Base-by-base conservation (phyloP, 805 yeast genomes). In the Monosporozyma aerobia region DNA sequence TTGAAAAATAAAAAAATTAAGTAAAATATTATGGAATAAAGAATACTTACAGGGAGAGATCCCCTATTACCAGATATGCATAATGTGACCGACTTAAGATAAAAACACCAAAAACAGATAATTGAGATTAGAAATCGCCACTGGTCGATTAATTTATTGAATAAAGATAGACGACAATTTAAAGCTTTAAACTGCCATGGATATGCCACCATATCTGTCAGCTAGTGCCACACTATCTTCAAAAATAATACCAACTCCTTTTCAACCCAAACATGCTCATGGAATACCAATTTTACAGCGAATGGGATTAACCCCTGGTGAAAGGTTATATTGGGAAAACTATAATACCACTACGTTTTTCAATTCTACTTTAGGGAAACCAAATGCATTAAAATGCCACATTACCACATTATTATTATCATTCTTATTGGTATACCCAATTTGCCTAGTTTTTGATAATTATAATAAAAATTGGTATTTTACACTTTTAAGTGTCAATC, bases 271-370 rank as follows among this genome's bases (percentile, higher is more conserved):
- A 33, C 76, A 80, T 62, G 64, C 68, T 48, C 96, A 88, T 62
- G 95, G 95, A 0, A 62, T 79, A 57, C 90, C 95, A 1, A 87
- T 90, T 44, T 73, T 90, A 47, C 64, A 77, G 54, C 55, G 59
- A 30, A 84, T 86, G 1, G 62, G 79, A 19, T 74, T 90, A 48
- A 75, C 82, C 16, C 84, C 90, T 0, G 85, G 81, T 46, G 96
- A 90, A 67, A 72, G 81, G 52, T 64, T 75, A 29, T 90, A 77
- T 68, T 90, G 97, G 97, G 82, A 81, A 48, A 64, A 69, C 27
- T 90, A 90, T 69, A 81, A 86, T 62, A 81, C 95, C 13, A 84
- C 92, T 1, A 82, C 88, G 3, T 90, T 77, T 65, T 81, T 87
- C 69, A 81, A 79, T 7, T 63, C 78, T 11, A 76, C 75, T 0